Evolutionary conservation across 1,139 yeast species (phyloP).

Genomic region (Suhomyces guaymorum): DNA sequence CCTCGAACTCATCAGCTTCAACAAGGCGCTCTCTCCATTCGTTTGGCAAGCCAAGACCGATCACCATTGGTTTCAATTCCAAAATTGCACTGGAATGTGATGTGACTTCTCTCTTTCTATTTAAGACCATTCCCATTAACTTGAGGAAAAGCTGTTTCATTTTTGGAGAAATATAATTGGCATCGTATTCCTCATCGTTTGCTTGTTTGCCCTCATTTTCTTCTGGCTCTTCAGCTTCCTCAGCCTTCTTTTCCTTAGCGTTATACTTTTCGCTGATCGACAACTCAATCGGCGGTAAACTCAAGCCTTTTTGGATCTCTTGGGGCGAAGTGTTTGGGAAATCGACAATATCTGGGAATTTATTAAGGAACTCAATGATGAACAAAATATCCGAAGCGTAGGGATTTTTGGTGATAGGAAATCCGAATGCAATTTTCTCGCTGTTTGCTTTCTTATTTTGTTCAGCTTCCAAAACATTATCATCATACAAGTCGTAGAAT

Average conservation of each 20-base stretch:
- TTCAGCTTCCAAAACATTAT: slow-evolving; percentile 27
- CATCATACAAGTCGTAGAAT: slow-evolving; percentile 42
- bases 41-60: slow-evolving; percentile 22
- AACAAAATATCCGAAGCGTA: slow-evolving; percentile 48
- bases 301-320: slow-evolving; percentile 52
- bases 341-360: slow-evolving; percentile 36
- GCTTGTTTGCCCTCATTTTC: no score
- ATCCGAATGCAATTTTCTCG: slow-evolving; percentile 32
- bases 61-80: slow-evolving; percentile 40
- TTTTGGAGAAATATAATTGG: slow-evolving; percentile 25
- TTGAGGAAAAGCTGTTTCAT: slow-evolving; percentile 40
- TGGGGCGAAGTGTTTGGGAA: slow-evolving; percentile 43
- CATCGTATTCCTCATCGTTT: slow-evolving; percentile 4
- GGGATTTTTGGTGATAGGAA: slow-evolving; percentile 30
- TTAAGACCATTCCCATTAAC: slow-evolving; percentile 41
- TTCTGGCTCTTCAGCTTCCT: no score
- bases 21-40: slow-evolving; percentile 19
- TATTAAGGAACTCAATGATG: slow-evolving; percentile 45
- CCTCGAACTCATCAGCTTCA: slow-evolving; percentile 15
- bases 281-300: slow-evolving; percentile 24
- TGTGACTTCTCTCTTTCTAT: slow-evolving; percentile 39
- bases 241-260: no score
- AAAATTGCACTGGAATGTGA: slow-evolving; percentile 36
- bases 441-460: slow-evolving; percentile 21
- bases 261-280: slow-evolving; percentile 1